Conservation (phyloP, 768 basidiomycete species). For the Pulveroboletus ravenelii region DNA sequence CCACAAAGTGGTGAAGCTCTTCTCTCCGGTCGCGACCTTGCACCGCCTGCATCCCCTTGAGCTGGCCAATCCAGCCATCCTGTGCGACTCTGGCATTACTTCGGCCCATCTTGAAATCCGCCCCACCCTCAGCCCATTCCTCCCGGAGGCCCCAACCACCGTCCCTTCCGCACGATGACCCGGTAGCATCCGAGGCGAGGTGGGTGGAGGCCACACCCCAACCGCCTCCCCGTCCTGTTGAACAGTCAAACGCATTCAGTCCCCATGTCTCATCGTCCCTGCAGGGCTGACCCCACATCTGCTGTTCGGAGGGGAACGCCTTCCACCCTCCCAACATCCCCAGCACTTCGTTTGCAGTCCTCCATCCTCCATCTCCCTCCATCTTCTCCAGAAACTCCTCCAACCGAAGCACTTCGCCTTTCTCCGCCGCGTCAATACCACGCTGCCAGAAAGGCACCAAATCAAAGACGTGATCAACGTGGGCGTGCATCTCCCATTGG, state of each 20-base stretch:
- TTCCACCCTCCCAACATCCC: constrained; percentile 28
- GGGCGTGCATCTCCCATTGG: constrained; percentile 28
- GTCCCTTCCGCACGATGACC: constrained; percentile 10
- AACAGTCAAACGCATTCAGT: background rate
- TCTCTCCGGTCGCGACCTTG: constrained; percentile 2
- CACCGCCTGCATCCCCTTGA: background rate
- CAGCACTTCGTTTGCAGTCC: constrained; percentile 26
- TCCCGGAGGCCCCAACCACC: constrained; percentile 18
- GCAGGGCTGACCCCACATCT: constrained; percentile 9
- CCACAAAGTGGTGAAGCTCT: constrained; percentile 38
- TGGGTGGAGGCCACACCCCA: constrained; percentile 10
- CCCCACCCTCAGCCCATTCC: constrained; percentile 9
- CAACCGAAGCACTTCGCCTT: constrained; percentile 39
- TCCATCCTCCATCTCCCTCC: constrained; percentile 33
- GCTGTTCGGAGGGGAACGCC: background rate
- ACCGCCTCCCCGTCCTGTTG: constrained; percentile 5
- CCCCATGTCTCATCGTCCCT: constrained; percentile 8
- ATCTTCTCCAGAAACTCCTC: constrained; percentile 44
- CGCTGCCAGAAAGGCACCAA: constrained; percentile 52
- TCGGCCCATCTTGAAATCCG: background rate
- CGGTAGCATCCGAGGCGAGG: constrained; percentile 19
- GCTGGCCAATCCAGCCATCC: constrained; percentile 1
- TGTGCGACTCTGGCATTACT: background rate
- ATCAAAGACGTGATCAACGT: constrained; percentile 46
- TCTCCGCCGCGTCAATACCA: constrained; percentile 44